Percentiles rank a stretch among this genome's conserved stretches.
These are phyloP conservation scores for Cucumis hystrix DNA, from an alignment of 306 rosid genomes.

Conservation along the genomic window DNA sequence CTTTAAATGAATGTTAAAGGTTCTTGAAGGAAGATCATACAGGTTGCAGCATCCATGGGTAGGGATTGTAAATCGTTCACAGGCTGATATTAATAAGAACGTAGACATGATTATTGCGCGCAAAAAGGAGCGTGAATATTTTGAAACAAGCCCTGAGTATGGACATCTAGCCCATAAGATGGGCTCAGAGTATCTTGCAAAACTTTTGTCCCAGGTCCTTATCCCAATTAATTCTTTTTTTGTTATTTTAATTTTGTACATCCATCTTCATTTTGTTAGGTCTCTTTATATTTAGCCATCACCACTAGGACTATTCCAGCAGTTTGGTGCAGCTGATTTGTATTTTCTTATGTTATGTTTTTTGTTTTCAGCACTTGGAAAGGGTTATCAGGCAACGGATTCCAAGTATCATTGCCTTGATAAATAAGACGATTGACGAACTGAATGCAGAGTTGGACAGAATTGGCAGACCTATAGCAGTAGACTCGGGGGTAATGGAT, in stretches of 20 bases:
- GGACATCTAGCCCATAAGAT: constrained; percentile 94
- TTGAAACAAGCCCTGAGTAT: constrained; percentile 91
- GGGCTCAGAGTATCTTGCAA: constrained; percentile 98
- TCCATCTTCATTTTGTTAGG: constrained; percentile 3
- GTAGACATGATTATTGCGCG: constrained; percentile 95
- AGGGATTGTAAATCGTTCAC: constrained; percentile 97
- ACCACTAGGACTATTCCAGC: not conserved
- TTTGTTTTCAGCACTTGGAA: constrained; percentile 77
- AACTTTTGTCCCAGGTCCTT: constrained; percentile 80
- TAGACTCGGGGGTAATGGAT: constrained; percentile 76
- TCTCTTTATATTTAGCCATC: not conserved
- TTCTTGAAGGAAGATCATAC: constrained; percentile 86
- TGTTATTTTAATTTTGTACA: not conserved
- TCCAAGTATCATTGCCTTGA: constrained; percentile 88
- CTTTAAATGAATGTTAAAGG: constrained; percentile 43
- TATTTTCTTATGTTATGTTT: constrained; percentile 8
- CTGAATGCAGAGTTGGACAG: constrained; percentile 92
- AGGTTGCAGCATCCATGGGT: constrained; percentile 98
- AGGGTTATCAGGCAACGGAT: constrained; percentile 92
- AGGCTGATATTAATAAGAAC: constrained; percentile 89
- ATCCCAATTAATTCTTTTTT: not conserved
- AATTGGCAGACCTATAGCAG: constrained; percentile 93
- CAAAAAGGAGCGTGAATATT: constrained; percentile 80
- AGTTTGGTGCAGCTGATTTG: constrained; percentile 6
- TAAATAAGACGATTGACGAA: constrained; percentile 87